Percentiles rank a stretch among this genome's conserved stretches.
These are phyloP conservation scores for Jimgerdemannia lactiflua DNA, from an alignment of 192 early-diverging fungal species.

Conservation along the genomic window DNA sequence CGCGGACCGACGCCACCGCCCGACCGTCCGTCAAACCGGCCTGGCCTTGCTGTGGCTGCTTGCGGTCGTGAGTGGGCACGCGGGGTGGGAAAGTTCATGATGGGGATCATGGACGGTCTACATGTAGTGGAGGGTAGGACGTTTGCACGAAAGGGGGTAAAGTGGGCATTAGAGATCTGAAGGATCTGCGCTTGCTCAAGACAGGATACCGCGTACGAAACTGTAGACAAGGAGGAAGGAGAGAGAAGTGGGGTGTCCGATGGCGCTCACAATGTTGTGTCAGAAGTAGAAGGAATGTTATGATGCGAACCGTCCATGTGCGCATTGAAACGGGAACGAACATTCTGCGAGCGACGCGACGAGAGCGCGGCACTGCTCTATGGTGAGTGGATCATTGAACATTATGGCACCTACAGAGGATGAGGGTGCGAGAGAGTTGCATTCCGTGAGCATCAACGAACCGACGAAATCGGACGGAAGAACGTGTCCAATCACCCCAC, in stretches of 20 bases:
- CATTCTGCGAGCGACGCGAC: slow-evolving; percentile 50
- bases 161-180: background rate
- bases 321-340: slow-evolving; percentile 64
- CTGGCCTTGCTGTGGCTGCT: background rate
- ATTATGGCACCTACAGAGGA: slow-evolving; percentile 59
- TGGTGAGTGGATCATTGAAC: slow-evolving; percentile 64
- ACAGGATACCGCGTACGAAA: background rate
- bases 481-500: background rate
- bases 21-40: background rate
- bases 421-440: slow-evolving; percentile 1
- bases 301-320: slow-evolving; percentile 43
- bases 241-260: background rate
- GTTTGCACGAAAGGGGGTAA: background rate
- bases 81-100: background rate
- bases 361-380: slow-evolving; percentile 46
- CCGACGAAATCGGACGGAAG: slow-evolving; percentile 4
- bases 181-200: background rate
- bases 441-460: background rate
- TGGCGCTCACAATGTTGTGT: background rate
- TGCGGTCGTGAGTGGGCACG: background rate
- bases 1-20: background rate
- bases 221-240: too few species aligned
- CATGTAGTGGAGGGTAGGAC: background rate
- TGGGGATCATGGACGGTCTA: background rate
- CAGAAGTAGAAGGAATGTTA: background rate